Percentiles rank a stretch among this genome's conserved stretches.
Conservation (phyloP, 352 stramenopile species). For the Phytophthora crassamura region DNA sequence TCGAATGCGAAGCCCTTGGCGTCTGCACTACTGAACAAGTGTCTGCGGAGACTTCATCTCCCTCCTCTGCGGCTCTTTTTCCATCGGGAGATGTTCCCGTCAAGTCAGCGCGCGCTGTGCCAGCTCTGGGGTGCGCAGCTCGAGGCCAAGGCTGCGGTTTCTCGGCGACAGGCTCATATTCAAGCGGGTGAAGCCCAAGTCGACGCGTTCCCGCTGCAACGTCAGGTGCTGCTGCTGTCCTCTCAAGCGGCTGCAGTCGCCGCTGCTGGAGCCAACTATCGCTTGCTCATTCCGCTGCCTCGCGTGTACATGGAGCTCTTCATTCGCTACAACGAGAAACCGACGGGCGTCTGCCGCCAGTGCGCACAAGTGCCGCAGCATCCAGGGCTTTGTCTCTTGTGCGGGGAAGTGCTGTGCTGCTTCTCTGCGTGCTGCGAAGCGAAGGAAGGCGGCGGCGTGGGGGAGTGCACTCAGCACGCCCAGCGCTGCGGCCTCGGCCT, state of each 20-base stretch:
- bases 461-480: constrained; percentile 80
- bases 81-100: constrained; percentile 61
- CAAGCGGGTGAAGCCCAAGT: constrained; percentile 17
- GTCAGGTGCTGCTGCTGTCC: constrained; percentile 36
- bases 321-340: constrained; percentile 81
- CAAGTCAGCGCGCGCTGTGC: constrained; percentile 64
- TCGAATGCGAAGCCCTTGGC: constrained; percentile 21
- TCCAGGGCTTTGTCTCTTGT: constrained; percentile 80
- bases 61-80: constrained; percentile 78
- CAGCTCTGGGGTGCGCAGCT: constrained; percentile 78
- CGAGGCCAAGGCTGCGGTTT: constrained; percentile 73
- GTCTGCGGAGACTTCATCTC: constrained; percentile 68
- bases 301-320: constrained; percentile 87
- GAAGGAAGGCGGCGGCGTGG: constrained; percentile 54
- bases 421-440: constrained; percentile 76
- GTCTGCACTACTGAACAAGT: constrained; percentile 43
- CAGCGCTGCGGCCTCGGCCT: constrained; percentile 68
- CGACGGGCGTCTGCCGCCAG: constrained; percentile 53
- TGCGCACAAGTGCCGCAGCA: constrained; percentile 74
- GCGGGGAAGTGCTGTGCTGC: constrained; percentile 78
- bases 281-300: constrained; percentile 56
- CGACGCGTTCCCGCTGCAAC: constrained; percentile 36
- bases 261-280: constrained; percentile 17
- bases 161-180: constrained; percentile 43
- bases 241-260: constrained; percentile 27